Evolutionary conservation across 1,139 yeast genomes (phyloP).

Genomic region (Diutina rugosa): DNA sequence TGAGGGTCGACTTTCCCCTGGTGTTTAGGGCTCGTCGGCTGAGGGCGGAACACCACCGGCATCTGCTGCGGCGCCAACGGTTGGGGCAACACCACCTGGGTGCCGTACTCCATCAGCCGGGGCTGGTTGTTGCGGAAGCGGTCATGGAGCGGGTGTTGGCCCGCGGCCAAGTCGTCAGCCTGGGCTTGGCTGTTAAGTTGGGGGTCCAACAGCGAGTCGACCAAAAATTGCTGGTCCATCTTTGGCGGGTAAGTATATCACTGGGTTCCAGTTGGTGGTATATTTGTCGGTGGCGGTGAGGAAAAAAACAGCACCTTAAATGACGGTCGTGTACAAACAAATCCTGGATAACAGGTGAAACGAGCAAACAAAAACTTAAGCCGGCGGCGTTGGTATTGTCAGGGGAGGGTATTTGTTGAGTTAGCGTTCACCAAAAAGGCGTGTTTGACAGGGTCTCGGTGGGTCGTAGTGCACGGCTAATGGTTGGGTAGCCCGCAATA

Average conservation of each 20-base stretch:
- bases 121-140: conserved; percentile 2
- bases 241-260: conserved; percentile 1
- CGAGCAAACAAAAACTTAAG: background rate
- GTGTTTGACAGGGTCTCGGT: background rate
- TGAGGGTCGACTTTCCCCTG: conserved; percentile 6
- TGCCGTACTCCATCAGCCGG: background rate
- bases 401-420: too few relatives aligned
- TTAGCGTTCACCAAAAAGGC: too few relatives aligned
- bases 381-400: too few relatives aligned
- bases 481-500: conserved; percentile 2
- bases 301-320: background rate
- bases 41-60: conserved; percentile 5
- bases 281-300: conserved; percentile 3
- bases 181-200: conserved; percentile 8
- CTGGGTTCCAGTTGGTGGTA: conserved; percentile 3
- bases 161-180: background rate
- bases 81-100: conserved; percentile 1
- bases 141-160: conserved; percentile 1
- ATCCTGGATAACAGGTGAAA: background rate
- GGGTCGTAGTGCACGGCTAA: background rate
- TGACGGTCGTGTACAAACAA: background rate
- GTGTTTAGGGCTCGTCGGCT: conserved; percentile 9
- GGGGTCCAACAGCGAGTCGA: conserved; percentile 15
- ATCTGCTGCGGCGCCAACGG: background rate
- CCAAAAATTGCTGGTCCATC: conserved; percentile 25